A percentile compares a stretch with the other conserved stretches of the same genome.
Conservation (phyloP, 2,329 filamentous ascomycete species). For the Clonostachys chloroleuca region DNA sequence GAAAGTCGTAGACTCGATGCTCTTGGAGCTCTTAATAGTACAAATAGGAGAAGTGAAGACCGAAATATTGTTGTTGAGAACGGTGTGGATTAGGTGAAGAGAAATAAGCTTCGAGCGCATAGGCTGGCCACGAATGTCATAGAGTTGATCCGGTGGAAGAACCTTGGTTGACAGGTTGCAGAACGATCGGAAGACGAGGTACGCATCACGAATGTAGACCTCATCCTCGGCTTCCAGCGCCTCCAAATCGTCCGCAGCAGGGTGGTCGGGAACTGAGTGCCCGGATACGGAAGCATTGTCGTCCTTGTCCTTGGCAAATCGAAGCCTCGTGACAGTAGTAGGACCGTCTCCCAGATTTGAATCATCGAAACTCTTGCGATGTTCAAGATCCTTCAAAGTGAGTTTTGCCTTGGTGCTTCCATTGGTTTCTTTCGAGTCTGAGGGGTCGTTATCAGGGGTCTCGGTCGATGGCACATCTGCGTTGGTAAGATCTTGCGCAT, state of each 20-base stretch:
- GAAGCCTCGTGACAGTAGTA: constrained; percentile 62
- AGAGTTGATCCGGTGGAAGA: constrained; percentile 83
- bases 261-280: constrained; percentile 48
- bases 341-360: constrained; percentile 63
- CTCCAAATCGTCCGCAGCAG: constrained; percentile 52
- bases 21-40: constrained; percentile 88
- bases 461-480: constrained; percentile 28
- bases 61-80: constrained; percentile 87
- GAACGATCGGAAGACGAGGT: constrained; percentile 94
- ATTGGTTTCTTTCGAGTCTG: constrained; percentile 19
- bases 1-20: constrained; percentile 82
- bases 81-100: constrained; percentile 89
- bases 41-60: constrained; percentile 90
- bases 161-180: constrained; percentile 96
- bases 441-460: constrained; percentile 17
- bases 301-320: constrained; percentile 34
- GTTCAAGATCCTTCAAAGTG: constrained; percentile 62
- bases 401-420: constrained; percentile 41
- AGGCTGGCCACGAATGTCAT: constrained; percentile 87
- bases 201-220: constrained; percentile 94
- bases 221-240: constrained; percentile 76
- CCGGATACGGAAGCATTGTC: constrained; percentile 40
- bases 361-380: constrained; percentile 66
- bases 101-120: constrained; percentile 98
- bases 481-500: constrained; percentile 19